These are phyloP conservation scores for Suhomyces bribrorum DNA, from an alignment of 1,139 yeast genomes.

Conservation along the genomic window DNA sequence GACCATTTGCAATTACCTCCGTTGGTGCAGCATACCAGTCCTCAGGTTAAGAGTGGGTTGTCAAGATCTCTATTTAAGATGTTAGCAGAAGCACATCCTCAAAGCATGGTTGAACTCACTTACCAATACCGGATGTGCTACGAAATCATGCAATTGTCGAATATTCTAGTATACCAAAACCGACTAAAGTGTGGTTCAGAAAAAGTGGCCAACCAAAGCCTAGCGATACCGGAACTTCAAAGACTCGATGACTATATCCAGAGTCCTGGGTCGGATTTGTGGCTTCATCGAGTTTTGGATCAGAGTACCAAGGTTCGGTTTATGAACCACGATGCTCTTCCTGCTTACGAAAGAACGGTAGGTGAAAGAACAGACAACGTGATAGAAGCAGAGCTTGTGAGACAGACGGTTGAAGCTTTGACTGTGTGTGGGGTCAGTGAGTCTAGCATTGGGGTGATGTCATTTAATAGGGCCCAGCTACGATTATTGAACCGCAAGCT, in stretches of 20 bases:
- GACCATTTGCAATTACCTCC: slow-evolving; percentile 95
- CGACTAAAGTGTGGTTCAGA: slow-evolving; percentile 73
- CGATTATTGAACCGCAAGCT: slow-evolving; percentile 52
- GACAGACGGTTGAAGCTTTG: slow-evolving; percentile 63
- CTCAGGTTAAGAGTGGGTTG: slow-evolving; percentile 60
- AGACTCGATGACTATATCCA: slow-evolving; percentile 16
- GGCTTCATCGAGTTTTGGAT: slow-evolving; percentile 37
- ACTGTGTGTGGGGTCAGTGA: slow-evolving; percentile 60
- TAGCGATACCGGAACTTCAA: slow-evolving; percentile 47
- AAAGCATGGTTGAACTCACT: slow-evolving; percentile 69
- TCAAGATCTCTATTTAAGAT: slow-evolving; percentile 74
- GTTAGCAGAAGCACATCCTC: slow-evolving; percentile 71
- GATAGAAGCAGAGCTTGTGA: slow-evolving; percentile 66
- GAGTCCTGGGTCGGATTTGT: slow-evolving; percentile 13
- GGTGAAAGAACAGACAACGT: slow-evolving; percentile 74
- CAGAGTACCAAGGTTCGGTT: slow-evolving; percentile 62
- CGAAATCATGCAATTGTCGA: slow-evolving; percentile 84
- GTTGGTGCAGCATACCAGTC: slow-evolving; percentile 62
- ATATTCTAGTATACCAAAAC: slow-evolving; percentile 74
- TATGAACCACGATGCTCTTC: slow-evolving; percentile 70
- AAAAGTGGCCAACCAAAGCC: slow-evolving; percentile 57
- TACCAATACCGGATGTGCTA: slow-evolving; percentile 91
- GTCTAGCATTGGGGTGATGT: slow-evolving; percentile 76
- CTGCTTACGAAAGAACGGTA: slow-evolving; percentile 55
- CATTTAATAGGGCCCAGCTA: slow-evolving; percentile 84